Evolutionary conservation across 1,284 basidiomycete species (phyloP).

Genomic region (Ustilago crameri): DNA sequence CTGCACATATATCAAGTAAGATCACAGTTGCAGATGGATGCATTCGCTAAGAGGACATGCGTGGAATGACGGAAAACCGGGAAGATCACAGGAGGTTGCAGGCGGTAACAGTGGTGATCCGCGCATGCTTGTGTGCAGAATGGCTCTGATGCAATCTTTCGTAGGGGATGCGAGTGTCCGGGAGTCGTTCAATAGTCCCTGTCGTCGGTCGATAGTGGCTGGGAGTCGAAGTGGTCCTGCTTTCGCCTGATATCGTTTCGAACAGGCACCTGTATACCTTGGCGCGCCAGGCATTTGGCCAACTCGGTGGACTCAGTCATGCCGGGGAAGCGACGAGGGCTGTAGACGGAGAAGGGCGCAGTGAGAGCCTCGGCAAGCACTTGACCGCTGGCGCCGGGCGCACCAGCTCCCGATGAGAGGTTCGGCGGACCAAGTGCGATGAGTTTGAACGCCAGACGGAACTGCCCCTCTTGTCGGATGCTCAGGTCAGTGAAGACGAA

Average conservation of each 20-base stretch:
- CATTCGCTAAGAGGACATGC: no score
- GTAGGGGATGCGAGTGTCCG: no score
- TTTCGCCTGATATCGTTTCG: conserved; percentile 43
- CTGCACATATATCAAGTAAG: no score
- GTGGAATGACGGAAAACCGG: no score
- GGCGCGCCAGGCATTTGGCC: conserved; percentile 47
- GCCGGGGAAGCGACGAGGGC: conserved; percentile 44
- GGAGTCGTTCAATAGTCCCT: background rate
- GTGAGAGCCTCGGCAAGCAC: conserved; percentile 36
- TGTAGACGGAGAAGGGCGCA: conserved; percentile 44
- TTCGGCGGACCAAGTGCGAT: conserved; percentile 19
- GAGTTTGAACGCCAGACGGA: conserved; percentile 44
- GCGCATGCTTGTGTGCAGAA: no score
- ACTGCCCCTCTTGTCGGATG: conserved; percentile 49
- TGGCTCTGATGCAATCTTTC: no score
- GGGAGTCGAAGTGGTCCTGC: conserved; percentile 19
- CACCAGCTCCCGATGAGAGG: background rate
- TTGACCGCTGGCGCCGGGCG: conserved; percentile 11
- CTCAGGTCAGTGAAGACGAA: conserved; percentile 56
- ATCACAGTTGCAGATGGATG: no score
- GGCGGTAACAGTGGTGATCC: no score
- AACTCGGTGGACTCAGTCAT: conserved; percentile 54
- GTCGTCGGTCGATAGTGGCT: conserved; percentile 9
- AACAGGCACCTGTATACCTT: conserved; percentile 54
- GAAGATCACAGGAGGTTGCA: no score